Conservation (phyloP, 768 basidiomycete species). For the Agrocybe praecox region DNA sequence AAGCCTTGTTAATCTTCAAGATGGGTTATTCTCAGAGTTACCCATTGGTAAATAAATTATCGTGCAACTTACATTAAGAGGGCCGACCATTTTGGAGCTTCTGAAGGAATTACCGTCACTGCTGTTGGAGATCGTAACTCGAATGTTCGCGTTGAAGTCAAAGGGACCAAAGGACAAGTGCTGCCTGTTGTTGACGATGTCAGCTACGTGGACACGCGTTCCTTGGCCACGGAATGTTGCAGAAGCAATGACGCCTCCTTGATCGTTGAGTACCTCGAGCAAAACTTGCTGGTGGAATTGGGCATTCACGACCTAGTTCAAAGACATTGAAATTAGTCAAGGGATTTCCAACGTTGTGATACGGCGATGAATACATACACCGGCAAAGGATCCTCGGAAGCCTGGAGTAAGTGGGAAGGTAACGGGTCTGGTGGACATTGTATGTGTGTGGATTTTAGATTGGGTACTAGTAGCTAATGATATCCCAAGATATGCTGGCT, state of each 20-base stretch:
- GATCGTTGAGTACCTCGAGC: neutral
- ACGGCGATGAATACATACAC: neutral
- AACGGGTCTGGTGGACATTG: neutral
- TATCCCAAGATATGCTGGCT: too few species aligned
- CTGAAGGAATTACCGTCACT: neutral
- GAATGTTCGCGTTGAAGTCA: neutral
- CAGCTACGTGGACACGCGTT: neutral
- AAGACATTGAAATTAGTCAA: neutral
- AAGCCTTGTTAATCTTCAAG: neutral
- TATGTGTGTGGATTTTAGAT: neutral
- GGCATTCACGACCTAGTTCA: neutral
- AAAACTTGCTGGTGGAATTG: neutral
- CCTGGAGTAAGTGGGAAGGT: neutral
- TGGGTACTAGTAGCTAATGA: too few species aligned
- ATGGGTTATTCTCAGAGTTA: neutral
- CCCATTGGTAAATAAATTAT: neutral
- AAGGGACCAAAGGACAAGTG: constrained; percentile 6
- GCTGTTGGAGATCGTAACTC: neutral
- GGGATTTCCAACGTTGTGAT: neutral
- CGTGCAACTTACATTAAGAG: neutral
- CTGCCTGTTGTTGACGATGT: constrained; percentile 1
- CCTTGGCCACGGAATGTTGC: constrained; percentile 1
- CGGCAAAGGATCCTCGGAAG: neutral
- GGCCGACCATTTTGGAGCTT: constrained; percentile 5
- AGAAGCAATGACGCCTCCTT: neutral